Evolutionary conservation across 805 yeast genomes (phyloP).

Genomic region (Kluyveromyces lactis): DNA sequence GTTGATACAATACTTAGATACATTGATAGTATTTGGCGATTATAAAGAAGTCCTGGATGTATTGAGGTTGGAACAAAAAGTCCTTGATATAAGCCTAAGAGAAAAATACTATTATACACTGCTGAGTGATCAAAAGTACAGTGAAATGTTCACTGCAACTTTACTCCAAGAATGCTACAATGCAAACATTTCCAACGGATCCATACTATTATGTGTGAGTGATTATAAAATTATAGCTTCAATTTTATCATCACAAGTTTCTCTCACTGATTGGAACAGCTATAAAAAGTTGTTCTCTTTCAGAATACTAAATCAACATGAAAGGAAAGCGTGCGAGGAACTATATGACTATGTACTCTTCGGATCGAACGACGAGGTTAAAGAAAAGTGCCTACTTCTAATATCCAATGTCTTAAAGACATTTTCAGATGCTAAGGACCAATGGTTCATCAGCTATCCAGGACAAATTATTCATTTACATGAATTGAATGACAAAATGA

Average conservation of each 20-base stretch:
- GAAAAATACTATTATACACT: constrained; percentile 14
- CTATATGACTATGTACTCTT: constrained; percentile 16
- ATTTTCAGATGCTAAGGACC: constrained; percentile 19
- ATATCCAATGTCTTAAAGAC: constrained; percentile 22
- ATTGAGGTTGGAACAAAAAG: constrained; percentile 20
- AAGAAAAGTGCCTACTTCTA: constrained; percentile 18
- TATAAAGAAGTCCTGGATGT: constrained; percentile 26
- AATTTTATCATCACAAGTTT: constrained; percentile 13
- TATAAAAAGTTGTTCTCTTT: constrained; percentile 22
- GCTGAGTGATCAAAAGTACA: constrained; percentile 10
- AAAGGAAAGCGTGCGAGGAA: constrained; percentile 25
- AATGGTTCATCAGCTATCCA: constrained; percentile 16
- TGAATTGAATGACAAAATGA: neutral
- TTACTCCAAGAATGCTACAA: constrained; percentile 15
- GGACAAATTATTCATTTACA: neutral
- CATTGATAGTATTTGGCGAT: constrained; percentile 19
- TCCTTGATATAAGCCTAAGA: constrained; percentile 16
- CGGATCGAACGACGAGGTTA: constrained; percentile 7
- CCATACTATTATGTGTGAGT: constrained; percentile 13
- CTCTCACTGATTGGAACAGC: constrained; percentile 14
- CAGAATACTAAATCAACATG: constrained; percentile 21
- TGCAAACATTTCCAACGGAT: constrained; percentile 1
- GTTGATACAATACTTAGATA: constrained; percentile 20
- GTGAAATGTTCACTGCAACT: constrained; percentile 18
- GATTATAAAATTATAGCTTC: constrained; percentile 23